A percentile compares a stretch with the other conserved stretches of the same genome.
Evolutionary conservation across 192 early-diverging fungal genomes (phyloP).

Genomic region (Phycomyces blakesleeanus): DNA sequence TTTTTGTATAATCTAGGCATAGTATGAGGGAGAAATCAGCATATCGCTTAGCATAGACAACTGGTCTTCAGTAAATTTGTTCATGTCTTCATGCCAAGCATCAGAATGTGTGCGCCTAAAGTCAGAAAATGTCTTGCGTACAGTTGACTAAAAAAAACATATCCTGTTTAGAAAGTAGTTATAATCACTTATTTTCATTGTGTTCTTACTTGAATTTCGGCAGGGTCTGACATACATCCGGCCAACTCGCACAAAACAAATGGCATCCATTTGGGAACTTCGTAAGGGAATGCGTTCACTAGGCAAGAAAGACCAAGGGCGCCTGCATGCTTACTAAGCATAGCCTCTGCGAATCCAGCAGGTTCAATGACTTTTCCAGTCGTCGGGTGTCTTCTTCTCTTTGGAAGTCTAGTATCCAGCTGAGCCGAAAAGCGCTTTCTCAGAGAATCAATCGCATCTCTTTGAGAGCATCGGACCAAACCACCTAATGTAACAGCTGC

Average conservation of each 20-base stretch:
- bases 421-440: constrained; percentile 41
- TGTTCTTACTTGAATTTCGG: constrained; percentile 58
- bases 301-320: constrained; percentile 88
- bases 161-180: no score
- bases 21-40: constrained; percentile 84
- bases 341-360: constrained; percentile 47
- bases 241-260: constrained; percentile 74
- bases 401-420: constrained; percentile 42
- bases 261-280: constrained; percentile 90
- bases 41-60: constrained; percentile 81
- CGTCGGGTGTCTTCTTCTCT: constrained; percentile 36
- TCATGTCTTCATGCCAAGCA: constrained; percentile 88
- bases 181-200: no score
- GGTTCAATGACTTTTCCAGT: constrained; percentile 29
- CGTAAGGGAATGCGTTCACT: constrained; percentile 90
- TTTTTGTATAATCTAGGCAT: constrained; percentile 50
- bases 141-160: constrained; percentile 53
- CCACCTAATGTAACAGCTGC: constrained; percentile 74
- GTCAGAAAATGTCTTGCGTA: constrained; percentile 86
- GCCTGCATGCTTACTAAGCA: constrained; percentile 79
- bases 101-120: constrained; percentile 94
- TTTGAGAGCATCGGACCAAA: constrained; percentile 71
- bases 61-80: constrained; percentile 72
- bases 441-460: constrained; percentile 56
- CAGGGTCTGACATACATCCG: constrained; percentile 75